A percentile compares a stretch with the other conserved stretches of the same genome.
These are phyloP conservation scores for Monilinia vaccinii-corymbosi DNA, from an alignment of 2,329 filamentous ascomycete species.

Conservation along the genomic window DNA sequence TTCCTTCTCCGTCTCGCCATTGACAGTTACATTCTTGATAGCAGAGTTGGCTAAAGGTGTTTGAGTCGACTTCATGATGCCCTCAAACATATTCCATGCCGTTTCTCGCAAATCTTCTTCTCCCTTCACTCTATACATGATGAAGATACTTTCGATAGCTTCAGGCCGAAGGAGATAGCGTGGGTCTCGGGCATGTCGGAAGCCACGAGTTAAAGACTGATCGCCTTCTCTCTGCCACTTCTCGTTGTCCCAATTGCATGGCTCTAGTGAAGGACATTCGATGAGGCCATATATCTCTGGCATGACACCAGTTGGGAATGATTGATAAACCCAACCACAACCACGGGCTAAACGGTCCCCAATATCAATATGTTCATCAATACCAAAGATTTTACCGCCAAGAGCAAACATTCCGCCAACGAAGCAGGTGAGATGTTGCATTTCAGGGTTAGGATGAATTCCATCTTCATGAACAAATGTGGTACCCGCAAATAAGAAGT, in stretches of 20 bases:
- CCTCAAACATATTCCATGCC: conserved; percentile 39
- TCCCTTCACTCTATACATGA: conserved; percentile 36
- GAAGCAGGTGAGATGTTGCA: conserved; percentile 61
- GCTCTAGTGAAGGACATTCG: conserved; percentile 5
- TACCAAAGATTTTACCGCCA: conserved; percentile 49
- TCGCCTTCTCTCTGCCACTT: conserved; percentile 36
- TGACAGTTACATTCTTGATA: conserved; percentile 31
- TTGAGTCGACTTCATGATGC: conserved; percentile 33
- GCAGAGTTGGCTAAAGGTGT: conserved; percentile 35
- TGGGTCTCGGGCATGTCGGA: conserved; percentile 8
- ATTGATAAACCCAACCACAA: conserved; percentile 50
- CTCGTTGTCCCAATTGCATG: conserved; percentile 31
- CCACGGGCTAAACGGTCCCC: conserved; percentile 49
- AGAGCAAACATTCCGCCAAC: conserved; percentile 60
- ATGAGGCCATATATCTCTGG: conserved; percentile 43
- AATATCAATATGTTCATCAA: conserved; percentile 42
- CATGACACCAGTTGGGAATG: conserved; percentile 49
- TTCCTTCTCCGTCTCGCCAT: conserved; percentile 20
- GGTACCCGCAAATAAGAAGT: conserved; percentile 40
- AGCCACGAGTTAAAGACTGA: conserved; percentile 8
- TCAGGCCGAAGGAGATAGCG: conserved; percentile 49
- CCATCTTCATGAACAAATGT: conserved; percentile 22
- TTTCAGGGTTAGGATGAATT: conserved; percentile 14
- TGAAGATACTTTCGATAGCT: conserved; percentile 57
- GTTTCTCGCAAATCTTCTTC: conserved; percentile 30